Conservation (phyloP, 176 grass and related monocot species). For the Rhynchospora tenuis region DNA sequence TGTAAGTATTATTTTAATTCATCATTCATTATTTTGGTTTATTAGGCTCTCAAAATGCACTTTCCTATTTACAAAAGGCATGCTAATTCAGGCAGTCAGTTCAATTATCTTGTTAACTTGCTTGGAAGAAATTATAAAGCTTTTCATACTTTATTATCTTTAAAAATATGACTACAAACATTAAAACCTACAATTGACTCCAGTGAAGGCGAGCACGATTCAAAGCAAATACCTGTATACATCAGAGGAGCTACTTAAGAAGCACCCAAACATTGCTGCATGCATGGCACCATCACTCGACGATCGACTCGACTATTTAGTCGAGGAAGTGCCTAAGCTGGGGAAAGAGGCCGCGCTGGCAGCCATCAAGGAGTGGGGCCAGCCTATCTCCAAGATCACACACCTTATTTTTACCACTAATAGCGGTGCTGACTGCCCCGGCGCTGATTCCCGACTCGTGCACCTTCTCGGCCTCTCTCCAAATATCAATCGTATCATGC, state of each 20-base stretch:
- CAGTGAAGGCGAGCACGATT: conserved; percentile 39
- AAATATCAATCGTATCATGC: conserved; percentile 23
- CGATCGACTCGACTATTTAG: conserved; percentile 10
- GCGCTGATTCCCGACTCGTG: conserved; percentile 32
- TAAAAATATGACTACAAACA: too few relatives aligned
- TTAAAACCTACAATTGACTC: neutral
- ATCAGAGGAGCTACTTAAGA: conserved; percentile 16
- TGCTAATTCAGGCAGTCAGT: neutral
- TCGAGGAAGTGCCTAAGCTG: conserved; percentile 26
- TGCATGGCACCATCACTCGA: conserved; percentile 32
- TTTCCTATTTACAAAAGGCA: neutral
- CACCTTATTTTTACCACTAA: conserved; percentile 50
- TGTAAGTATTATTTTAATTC: neutral
- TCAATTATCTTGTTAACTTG: neutral
- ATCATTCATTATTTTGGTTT: neutral
- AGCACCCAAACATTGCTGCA: conserved; percentile 22
- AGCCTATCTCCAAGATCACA: conserved; percentile 26
- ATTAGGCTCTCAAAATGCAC: neutral
- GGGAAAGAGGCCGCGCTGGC: conserved; percentile 16
- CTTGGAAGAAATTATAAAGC: too few relatives aligned
- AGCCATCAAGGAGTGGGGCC: conserved; percentile 50
- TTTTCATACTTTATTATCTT: too few relatives aligned
- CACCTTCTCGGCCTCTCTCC: conserved; percentile 38
- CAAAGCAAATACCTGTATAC: conserved; percentile 26
- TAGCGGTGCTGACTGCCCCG: conserved; percentile 30